Percentiles rank a stretch among this genome's conserved stretches.
Conservation (phyloP, 495 filamentous ascomycete species). For the Pyrenopolyporus hunteri region DNA sequence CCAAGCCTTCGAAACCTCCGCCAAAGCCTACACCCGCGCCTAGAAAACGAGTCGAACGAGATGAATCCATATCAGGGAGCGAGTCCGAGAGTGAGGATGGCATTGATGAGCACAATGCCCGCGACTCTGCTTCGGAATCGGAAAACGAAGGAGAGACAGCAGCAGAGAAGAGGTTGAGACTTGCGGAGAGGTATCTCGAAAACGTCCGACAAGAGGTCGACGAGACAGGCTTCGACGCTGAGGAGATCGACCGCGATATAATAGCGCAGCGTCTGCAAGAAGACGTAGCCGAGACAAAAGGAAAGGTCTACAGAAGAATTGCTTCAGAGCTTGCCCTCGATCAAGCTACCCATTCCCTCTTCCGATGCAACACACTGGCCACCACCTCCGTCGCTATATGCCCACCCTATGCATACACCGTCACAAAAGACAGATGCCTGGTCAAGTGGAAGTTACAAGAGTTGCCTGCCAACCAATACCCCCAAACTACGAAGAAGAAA, state of each 20-base stretch:
- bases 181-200: slow-evolving; percentile 92
- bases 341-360: slow-evolving; percentile 67
- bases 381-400: slow-evolving; percentile 80
- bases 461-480: slow-evolving; percentile 59
- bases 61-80: slow-evolving; percentile 87
- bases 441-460: slow-evolving; percentile 85
- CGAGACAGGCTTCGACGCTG: slow-evolving; percentile 83
- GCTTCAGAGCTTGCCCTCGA: slow-evolving; percentile 70
- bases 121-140: slow-evolving; percentile 58
- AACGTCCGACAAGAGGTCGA: slow-evolving; percentile 86
- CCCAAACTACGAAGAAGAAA: slow-evolving; percentile 59
- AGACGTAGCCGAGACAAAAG: slow-evolving; percentile 93
- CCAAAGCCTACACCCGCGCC: slow-evolving; percentile 52
- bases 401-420: slow-evolving; percentile 81
- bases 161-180: slow-evolving; percentile 81
- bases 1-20: slow-evolving; percentile 49
- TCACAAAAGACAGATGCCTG: slow-evolving; percentile 81
- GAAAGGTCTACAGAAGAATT: slow-evolving; percentile 80
- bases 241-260: slow-evolving; percentile 86
- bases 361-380: slow-evolving; percentile 75
- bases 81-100: slow-evolving; percentile 70
- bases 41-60: slow-evolving; percentile 64
- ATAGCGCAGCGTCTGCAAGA: slow-evolving; percentile 89
- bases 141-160: slow-evolving; percentile 77
- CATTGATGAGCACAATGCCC: slow-evolving; percentile 40